These are phyloP conservation scores for Helianthus annuus DNA, from an alignment of 129 eudicot genomes.

Conservation along the genomic window DNA sequence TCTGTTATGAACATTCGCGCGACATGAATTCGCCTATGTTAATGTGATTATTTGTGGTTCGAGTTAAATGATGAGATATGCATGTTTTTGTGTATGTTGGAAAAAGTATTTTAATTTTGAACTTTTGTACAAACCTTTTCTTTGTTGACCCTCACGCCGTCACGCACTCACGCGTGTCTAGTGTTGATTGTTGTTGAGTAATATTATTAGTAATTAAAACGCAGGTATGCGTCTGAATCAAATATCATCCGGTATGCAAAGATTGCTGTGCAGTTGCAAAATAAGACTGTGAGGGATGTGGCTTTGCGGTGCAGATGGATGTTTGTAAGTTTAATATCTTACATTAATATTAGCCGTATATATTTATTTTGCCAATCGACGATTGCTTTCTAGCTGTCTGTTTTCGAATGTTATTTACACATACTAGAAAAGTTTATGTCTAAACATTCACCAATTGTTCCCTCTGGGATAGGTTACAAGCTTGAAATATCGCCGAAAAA, in stretches of 20 bases:
- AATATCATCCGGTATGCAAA: slow-evolving; percentile 73
- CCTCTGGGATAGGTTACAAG: neutral
- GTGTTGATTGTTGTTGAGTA: slow-evolving; percentile 8
- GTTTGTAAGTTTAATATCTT: slow-evolving; percentile 57
- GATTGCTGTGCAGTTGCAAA: slow-evolving; percentile 75
- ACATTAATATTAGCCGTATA: neutral
- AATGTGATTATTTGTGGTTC: neutral
- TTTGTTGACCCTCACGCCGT: neutral
- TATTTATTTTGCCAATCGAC: neutral
- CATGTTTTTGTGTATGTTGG: slow-evolving; percentile 5
- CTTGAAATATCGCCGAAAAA: neutral
- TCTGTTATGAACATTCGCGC: neutral
- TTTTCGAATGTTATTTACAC: neutral
- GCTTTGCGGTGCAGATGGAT: slow-evolving; percentile 94
- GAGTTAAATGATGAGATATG: neutral
- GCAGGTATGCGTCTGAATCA: slow-evolving; percentile 72
- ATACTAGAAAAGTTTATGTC: neutral
- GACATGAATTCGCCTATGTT: slow-evolving; percentile 6
- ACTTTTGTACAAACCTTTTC: slow-evolving; percentile 7
- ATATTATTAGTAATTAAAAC: slow-evolving; percentile 7
- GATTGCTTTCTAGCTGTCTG: slow-evolving; percentile 15
- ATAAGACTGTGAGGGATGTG: slow-evolving; percentile 87
- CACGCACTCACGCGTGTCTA: neutral
- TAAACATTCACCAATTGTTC: neutral
- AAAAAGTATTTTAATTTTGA: neutral